Evolutionary conservation across 108 stramenopile genomes (phyloP).

Genomic region (Pinguiococcus pyrenoidosus): DNA sequence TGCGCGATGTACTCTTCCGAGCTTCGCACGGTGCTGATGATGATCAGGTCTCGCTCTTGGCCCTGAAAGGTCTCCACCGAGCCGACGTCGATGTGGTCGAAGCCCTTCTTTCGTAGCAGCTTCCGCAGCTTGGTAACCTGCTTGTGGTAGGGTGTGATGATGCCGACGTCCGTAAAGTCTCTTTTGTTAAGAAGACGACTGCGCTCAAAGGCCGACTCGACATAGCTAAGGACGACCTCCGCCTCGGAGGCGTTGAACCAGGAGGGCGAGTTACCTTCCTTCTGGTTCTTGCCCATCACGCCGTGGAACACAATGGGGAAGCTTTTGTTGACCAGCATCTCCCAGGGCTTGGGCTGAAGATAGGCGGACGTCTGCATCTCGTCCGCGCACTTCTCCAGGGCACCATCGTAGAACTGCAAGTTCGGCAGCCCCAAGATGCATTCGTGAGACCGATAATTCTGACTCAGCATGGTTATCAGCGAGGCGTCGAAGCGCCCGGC

Average conservation of each 20-base stretch:
- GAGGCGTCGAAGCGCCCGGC: too few species aligned
- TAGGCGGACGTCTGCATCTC: background rate
- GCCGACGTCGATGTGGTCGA: background rate
- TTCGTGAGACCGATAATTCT: too few species aligned
- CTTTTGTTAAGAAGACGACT: background rate
- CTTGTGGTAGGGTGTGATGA: slow-evolving; percentile 1
- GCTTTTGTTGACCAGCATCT: background rate
- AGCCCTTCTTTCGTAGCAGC: background rate
- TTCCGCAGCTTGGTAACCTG: background rate
- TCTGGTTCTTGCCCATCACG: background rate
- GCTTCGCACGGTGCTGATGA: background rate
- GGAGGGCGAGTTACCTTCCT: background rate
- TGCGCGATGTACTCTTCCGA: background rate
- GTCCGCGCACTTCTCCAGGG: too few species aligned
- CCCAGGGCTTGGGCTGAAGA: background rate
- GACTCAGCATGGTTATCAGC: too few species aligned
- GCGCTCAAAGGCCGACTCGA: background rate
- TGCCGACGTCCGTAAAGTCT: background rate
- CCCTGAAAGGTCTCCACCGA: background rate
- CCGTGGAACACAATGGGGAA: background rate
- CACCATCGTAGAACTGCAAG: too few species aligned
- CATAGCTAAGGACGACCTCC: background rate
- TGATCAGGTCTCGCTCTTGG: background rate
- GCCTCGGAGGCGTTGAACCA: slow-evolving; percentile 1
- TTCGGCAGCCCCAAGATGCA: too few species aligned